phyloP scores from a whole-genome alignment of 306 rosid species.

The Echinosophora koreensis region DNA sequence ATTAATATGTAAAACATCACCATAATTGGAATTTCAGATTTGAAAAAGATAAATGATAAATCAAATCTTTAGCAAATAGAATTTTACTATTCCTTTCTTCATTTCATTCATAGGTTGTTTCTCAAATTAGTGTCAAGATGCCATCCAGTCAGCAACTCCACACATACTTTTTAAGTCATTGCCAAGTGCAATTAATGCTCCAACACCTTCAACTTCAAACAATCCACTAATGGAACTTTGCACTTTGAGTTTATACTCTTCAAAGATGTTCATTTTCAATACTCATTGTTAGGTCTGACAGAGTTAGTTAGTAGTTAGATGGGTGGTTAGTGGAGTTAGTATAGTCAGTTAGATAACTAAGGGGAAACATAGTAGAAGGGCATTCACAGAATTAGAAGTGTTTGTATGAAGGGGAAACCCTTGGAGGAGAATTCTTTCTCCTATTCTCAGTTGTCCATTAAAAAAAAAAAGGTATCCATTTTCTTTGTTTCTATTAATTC shows the following conservation, averaged over 20 bases:
- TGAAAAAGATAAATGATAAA: background rate
- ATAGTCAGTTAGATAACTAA: no score
- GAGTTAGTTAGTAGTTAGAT: no score
- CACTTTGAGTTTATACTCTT: background rate
- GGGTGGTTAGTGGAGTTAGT: no score
- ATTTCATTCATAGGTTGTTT: background rate
- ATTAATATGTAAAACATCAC: background rate
- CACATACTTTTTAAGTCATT: background rate
- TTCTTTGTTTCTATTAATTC: no score
- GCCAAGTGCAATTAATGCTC: constrained; percentile 16
- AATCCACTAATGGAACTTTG: constrained; percentile 1
- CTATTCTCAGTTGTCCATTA: no score
- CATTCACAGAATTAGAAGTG: no score
- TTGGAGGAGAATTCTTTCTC: no score
- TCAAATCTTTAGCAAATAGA: background rate
- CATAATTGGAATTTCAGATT: constrained; percentile 12
- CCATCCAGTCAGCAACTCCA: background rate
- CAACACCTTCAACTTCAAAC: constrained; percentile 13
- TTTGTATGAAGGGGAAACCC: no score
- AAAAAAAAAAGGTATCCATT: no score
- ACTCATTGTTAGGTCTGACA: background rate
- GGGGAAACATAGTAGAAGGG: no score
- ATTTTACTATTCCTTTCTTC: background rate
- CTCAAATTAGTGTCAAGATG: constrained; percentile 1
- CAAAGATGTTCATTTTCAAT: background rate